Base-by-base conservation (phyloP, 2,329 filamentous ascomycete species). In the Plectosphaerella sp. region DNA sequence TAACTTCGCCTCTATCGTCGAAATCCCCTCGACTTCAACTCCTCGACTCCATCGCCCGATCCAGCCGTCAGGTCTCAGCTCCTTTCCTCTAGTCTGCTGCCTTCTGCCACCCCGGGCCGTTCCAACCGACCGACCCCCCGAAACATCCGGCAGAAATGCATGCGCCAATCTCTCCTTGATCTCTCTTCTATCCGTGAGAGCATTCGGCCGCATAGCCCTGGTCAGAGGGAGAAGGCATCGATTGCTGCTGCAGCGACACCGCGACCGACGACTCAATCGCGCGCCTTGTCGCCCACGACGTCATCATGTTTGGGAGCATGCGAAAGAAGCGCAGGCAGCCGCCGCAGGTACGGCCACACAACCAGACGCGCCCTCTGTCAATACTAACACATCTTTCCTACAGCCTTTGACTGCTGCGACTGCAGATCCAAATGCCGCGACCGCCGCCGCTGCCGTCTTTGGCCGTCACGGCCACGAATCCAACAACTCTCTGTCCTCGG, bases 361-460 rank as follows among this genome's bases (percentile, higher is more conserved):
- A 54, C 52, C 64, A 54, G 45, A 46, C 51, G 25, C 36, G 18
- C 36, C 47, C 54, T 55, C 22, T 53, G 43, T 22, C 45, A 25
- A 51, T 45, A 47, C 50, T 48, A 37, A 57, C 47, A 22, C 56
- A 51, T 35, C 43, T 42, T 48, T 48, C 54, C 39, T 42, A 58
- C 70, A 90, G 84, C 82, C 84, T 58, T 72, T 85, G 55, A 86
- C 80, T 53, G 75, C 78, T 57, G 75, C 81, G 53, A 85, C 85
- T 52, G 83, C 84, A 48, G 86, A 84, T 64, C 78, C 88, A 52
- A 86, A 86, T 63, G 91, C 90, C 53, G 83, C 91, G 51, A 85
- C 88, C 46, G 91, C 91, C 52, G 91, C 92, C 54, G 48, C 84
- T 55, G 87, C 89, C 67, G 92, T 91, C 53, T 95, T 93, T 70